phyloP scores from a whole-genome alignment of 164 flowering plant genomes.

The Liquidambar formosana region DNA sequence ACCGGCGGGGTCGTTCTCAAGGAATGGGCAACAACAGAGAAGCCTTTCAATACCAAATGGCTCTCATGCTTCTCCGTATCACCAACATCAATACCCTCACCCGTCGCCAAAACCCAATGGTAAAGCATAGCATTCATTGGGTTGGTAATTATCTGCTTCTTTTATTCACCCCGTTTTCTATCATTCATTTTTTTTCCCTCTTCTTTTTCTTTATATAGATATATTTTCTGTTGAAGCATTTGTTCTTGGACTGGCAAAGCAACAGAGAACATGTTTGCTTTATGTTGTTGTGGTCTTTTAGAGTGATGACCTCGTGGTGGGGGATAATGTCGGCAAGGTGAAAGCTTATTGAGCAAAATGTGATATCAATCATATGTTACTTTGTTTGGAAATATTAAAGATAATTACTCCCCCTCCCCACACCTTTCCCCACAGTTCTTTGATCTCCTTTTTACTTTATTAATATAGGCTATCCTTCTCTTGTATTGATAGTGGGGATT shows the following conservation, averaged over 20 bases:
- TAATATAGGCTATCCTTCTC: too few relatives aligned
- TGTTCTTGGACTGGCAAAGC: constrained; percentile 24
- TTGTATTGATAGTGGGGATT: too few relatives aligned
- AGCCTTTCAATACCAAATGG: constrained; percentile 62
- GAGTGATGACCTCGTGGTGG: constrained; percentile 14
- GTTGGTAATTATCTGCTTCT: constrained; percentile 6
- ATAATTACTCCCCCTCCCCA: background rate
- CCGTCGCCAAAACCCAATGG: constrained; percentile 57
- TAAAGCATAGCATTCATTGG: constrained; percentile 33
- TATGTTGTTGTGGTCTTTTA: constrained; percentile 23
- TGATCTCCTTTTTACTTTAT: too few relatives aligned
- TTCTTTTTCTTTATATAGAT: constrained; percentile 19
- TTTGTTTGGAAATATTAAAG: constrained; percentile 18
- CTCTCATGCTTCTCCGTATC: constrained; percentile 58
- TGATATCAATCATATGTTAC: constrained; percentile 15
- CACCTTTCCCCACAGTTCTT: background rate
- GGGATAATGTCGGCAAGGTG: constrained; percentile 5
- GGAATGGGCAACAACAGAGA: constrained; percentile 48
- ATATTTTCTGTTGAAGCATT: constrained; percentile 22
- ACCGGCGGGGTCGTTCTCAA: constrained; percentile 32
- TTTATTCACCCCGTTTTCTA: background rate
- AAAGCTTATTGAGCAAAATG: constrained; percentile 15
- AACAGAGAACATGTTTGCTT: constrained; percentile 23
- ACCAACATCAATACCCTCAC: constrained; percentile 30
- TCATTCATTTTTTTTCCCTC: background rate